Evolutionary conservation across 371 early-diverging fungal species (phyloP).

Genomic region (Apophysomyces ossiformis): DNA sequence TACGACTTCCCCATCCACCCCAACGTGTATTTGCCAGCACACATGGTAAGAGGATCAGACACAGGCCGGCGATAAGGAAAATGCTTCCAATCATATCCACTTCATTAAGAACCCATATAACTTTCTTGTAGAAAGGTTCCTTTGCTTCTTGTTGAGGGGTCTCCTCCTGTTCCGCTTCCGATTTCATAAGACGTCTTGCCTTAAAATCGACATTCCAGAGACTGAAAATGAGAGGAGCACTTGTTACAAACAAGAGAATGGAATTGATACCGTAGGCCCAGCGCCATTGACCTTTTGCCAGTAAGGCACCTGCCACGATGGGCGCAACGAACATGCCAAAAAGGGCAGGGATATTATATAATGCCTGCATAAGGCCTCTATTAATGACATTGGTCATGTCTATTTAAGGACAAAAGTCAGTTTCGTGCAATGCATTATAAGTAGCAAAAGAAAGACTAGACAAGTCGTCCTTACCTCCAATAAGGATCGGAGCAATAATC

Average conservation of each 20-base stretch:
- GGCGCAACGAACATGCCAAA: conserved; percentile 37
- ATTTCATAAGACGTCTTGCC: conserved; percentile 4
- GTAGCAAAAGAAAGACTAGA: not conserved
- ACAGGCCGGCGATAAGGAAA: conserved; percentile 38
- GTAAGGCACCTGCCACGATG: conserved; percentile 27
- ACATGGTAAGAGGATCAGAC: conserved; percentile 42
- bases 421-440: too few species aligned
- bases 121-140: not conserved
- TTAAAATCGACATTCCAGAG: conserved; percentile 32
- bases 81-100: conserved; percentile 50
- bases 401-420: conserved; percentile 9
- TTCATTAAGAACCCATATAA: conserved; percentile 38
- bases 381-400: conserved; percentile 41
- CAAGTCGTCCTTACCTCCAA: conserved; percentile 32
- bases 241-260: conserved; percentile 31
- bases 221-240: conserved; percentile 20
- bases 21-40: conserved; percentile 42
- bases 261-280: conserved; percentile 35
- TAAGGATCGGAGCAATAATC: conserved; percentile 40
- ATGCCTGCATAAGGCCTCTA: conserved; percentile 42
- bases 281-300: conserved; percentile 27
- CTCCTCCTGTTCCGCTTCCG: not conserved
- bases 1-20: conserved; percentile 43
- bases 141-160: not conserved
- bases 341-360: conserved; percentile 36